A percentile compares a stretch with the other conserved stretches of the same genome.
phyloP scores from a whole-genome alignment of 495 filamentous ascomycete species.

The Sordaria brevicollis region DNA sequence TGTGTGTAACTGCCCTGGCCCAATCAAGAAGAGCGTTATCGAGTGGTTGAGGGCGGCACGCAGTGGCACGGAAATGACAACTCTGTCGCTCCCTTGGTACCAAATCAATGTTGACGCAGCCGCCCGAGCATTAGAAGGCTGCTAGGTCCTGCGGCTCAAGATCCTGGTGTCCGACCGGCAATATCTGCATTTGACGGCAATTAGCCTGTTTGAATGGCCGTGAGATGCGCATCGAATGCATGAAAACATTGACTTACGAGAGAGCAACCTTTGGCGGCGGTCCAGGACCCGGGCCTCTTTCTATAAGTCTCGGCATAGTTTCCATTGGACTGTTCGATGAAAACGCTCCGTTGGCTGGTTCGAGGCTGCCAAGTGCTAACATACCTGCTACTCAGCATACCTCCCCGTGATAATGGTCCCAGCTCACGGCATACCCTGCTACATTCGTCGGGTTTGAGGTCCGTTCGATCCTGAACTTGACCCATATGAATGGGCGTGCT shows the following conservation, averaged over 20 bases:
- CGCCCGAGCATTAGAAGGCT: not conserved
- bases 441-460: not conserved
- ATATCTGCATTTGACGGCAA: constrained; percentile 13
- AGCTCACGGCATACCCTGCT: constrained; percentile 1
- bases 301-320: constrained; percentile 5
- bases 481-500: not conserved
- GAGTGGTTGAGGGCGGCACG: constrained; percentile 13
- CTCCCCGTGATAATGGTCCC: constrained; percentile 13
- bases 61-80: constrained; percentile 13
- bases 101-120: constrained; percentile 2
- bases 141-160: constrained; percentile 1
- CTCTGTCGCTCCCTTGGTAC: constrained; percentile 2
- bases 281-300: not conserved
- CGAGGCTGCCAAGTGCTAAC: not conserved
- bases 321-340: constrained; percentile 2
- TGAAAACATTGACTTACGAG: not conserved
- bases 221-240: not conserved
- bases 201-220: constrained; percentile 16
- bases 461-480: not conserved
- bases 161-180: constrained; percentile 5
- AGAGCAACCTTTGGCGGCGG: constrained; percentile 4
- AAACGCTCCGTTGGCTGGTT: constrained; percentile 2
- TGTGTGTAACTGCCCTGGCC: not conserved
- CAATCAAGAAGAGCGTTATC: constrained; percentile 3
- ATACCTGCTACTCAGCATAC: constrained; percentile 12